phyloP scores from a whole-genome alignment of 495 filamentous ascomycete genomes.

The Glarea lozoyensis region DNA sequence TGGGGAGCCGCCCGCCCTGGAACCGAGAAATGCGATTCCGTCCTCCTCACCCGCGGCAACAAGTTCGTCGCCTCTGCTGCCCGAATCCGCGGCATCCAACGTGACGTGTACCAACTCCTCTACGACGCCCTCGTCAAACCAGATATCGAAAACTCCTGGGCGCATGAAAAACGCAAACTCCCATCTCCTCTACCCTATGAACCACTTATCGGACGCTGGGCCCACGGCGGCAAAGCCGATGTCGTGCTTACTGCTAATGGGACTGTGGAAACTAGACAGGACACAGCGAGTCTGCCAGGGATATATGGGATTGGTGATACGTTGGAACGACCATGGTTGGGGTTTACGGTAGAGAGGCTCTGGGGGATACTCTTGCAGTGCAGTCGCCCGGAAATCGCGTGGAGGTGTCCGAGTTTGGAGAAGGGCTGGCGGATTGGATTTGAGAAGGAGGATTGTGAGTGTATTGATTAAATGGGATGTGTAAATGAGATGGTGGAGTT shows the following conservation, averaged over 20 bases:
- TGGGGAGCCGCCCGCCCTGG: conserved; percentile 6
- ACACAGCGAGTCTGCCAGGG: no score
- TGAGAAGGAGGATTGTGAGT: conserved; percentile 30
- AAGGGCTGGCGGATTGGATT: conserved; percentile 23
- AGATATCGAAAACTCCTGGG: conserved; percentile 23
- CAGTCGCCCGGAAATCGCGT: conserved; percentile 22
- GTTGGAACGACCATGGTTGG: conserved; percentile 28
- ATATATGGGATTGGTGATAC: conserved; percentile 10
- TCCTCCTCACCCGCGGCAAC: conserved; percentile 31
- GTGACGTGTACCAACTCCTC: conserved; percentile 20
- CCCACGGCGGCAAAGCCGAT: not conserved
- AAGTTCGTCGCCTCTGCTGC: conserved; percentile 34
- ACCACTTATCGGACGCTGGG: conserved; percentile 9
- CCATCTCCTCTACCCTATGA: conserved; percentile 16
- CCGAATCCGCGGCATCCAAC: conserved; percentile 25
- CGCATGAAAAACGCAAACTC: conserved; percentile 10
- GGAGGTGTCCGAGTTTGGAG: conserved; percentile 28
- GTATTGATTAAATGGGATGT: conserved; percentile 14
- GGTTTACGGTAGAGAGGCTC: conserved; percentile 33
- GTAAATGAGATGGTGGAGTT: no score
- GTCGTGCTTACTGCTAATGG: no score
- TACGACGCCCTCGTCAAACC: conserved; percentile 24
- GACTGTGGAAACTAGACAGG: no score
- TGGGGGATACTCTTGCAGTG: conserved; percentile 36
- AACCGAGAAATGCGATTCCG: conserved; percentile 13